These are phyloP conservation scores for Russula sp. DNA, from an alignment of 768 basidiomycete species.

Conservation along the genomic window DNA sequence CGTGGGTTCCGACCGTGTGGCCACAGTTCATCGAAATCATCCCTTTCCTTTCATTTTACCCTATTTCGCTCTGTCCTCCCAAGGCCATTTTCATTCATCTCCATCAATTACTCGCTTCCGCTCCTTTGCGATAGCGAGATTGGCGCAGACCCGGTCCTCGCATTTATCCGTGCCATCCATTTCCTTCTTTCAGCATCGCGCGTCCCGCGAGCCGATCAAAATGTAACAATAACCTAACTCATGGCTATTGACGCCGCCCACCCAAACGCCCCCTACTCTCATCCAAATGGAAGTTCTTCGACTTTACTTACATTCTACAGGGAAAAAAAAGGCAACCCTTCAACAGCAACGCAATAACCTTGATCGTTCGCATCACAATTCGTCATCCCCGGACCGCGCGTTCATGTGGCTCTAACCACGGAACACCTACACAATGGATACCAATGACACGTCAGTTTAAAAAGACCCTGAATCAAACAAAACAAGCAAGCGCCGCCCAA, in stretches of 20 bases:
- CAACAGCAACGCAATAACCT: conserved; percentile 8
- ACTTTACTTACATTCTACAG: background rate
- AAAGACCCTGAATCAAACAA: conserved; percentile 8
- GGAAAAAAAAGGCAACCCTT: background rate
- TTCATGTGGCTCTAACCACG: conserved; percentile 81
- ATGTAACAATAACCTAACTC: conserved; percentile 8
- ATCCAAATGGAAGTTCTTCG: conserved; percentile 16
- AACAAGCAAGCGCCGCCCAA: conserved; percentile 11
- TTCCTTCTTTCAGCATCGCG: conserved; percentile 9
- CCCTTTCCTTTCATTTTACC: background rate
- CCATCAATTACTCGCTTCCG: background rate
- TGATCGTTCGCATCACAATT: background rate
- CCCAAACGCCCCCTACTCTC: background rate
- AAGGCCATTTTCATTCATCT: background rate
- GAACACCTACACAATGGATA: conserved; percentile 46
- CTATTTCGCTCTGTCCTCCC: background rate
- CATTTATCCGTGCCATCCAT: conserved; percentile 6
- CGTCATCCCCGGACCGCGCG: conserved; percentile 45
- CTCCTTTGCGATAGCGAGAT: conserved; percentile 6
- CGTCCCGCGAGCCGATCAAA: conserved; percentile 13
- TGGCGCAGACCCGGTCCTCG: background rate
- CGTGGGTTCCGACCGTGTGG: conserved; percentile 15
- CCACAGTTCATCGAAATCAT: background rate
- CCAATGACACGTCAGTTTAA: conserved; percentile 10
- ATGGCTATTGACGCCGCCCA: background rate